Evolutionary conservation across 495 filamentous ascomycete genomes (phyloP).

Genomic region (Clavariopsis aquatica): DNA sequence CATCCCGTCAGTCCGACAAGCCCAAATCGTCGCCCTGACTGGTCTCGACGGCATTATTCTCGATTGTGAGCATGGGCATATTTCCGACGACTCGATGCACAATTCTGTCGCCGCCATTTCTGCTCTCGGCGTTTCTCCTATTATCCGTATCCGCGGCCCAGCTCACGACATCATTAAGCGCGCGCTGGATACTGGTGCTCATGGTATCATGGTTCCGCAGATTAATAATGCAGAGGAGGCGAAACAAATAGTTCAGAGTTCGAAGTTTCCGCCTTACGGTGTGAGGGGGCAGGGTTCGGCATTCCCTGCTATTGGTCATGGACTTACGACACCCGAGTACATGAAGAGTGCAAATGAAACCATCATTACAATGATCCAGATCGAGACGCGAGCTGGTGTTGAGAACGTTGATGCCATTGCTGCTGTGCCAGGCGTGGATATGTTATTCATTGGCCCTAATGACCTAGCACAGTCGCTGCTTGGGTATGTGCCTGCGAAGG

Average conservation of each 20-base stretch:
- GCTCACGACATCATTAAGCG: constrained; percentile 4
- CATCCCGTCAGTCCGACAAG: not conserved
- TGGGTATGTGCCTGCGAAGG: not conserved
- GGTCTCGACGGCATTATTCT: constrained; percentile 6
- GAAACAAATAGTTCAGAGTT: not conserved
- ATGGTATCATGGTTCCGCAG: constrained; percentile 6
- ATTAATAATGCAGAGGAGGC: constrained; percentile 6
- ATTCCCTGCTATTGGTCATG: constrained; percentile 4
- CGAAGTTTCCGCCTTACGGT: not conserved
- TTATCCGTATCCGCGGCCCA: not conserved
- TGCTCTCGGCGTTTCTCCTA: not conserved
- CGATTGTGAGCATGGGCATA: constrained; percentile 2
- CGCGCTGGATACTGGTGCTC: constrained; percentile 1
- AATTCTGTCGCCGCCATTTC: constrained; percentile 1
- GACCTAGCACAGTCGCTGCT: constrained; percentile 5
- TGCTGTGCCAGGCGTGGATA: not conserved
- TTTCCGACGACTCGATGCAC: constrained; percentile 1
- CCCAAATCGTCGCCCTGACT: constrained; percentile 5
- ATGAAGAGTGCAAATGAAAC: constrained; percentile 2
- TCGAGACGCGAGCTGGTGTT: not conserved
- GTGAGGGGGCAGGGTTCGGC: not conserved
- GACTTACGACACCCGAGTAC: constrained; percentile 5
- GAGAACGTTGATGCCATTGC: constrained; percentile 5
- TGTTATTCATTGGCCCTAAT: not conserved
- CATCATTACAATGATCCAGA: constrained; percentile 7